Conservation (phyloP, 768 basidiomycete genomes). For the Megacollybia marginata region DNA sequence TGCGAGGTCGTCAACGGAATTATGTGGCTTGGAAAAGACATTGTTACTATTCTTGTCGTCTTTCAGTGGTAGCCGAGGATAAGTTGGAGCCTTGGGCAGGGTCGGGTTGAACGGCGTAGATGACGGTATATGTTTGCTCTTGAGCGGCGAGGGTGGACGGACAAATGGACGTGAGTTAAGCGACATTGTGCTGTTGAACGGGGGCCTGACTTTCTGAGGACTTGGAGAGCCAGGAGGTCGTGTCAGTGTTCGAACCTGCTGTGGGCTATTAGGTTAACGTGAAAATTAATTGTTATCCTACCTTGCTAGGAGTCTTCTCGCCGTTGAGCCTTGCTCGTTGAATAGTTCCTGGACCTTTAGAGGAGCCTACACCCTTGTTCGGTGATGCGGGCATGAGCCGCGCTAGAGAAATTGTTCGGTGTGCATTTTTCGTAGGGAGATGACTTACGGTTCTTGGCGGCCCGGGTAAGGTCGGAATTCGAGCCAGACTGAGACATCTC, state of each 20-base stretch:
- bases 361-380: slow-evolving; percentile 43
- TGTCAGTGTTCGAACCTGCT: neutral
- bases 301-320: slow-evolving; percentile 36
- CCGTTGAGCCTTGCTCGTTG: slow-evolving; percentile 35
- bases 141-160: slow-evolving; percentile 45
- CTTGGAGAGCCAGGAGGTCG: slow-evolving; percentile 27
- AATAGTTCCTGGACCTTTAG: slow-evolving; percentile 45
- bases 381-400: slow-evolving; percentile 42
- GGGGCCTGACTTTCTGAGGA: slow-evolving; percentile 38
- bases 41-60: slow-evolving; percentile 80
- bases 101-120: slow-evolving; percentile 66
- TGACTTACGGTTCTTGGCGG: slow-evolving; percentile 53
- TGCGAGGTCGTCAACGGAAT: neutral
- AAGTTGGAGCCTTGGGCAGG: slow-evolving; percentile 52
- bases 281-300: slow-evolving; percentile 12
- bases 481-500: slow-evolving; percentile 25
- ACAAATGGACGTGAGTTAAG: slow-evolving; percentile 22
- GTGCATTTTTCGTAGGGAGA: slow-evolving; percentile 2
- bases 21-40: slow-evolving; percentile 40
- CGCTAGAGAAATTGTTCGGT: slow-evolving; percentile 21
- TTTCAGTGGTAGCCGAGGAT: slow-evolving; percentile 53
- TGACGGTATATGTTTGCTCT: slow-evolving; percentile 47
- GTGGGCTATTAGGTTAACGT: too few species aligned
- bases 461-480: slow-evolving; percentile 31
- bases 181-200: slow-evolving; percentile 27